Conservation (phyloP, 176 grass and related monocot species). For the Tuctoria greenei region DNA sequence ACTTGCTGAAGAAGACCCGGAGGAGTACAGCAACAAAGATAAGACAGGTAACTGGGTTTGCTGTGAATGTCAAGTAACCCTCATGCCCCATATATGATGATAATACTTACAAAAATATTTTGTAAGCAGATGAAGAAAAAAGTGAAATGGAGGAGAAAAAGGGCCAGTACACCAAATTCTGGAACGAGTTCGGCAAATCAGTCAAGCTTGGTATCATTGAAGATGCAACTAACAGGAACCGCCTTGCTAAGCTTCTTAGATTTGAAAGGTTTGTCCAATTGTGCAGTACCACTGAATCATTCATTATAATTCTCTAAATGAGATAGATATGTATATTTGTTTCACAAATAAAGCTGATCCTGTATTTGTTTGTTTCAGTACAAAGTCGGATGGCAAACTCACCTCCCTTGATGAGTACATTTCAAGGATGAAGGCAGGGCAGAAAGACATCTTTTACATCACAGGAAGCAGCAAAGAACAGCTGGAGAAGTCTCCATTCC, state of each 20-base stretch:
- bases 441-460: slow-evolving; percentile 96
- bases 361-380: slow-evolving; percentile 50
- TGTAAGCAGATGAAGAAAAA: slow-evolving; percentile 64
- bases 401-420: slow-evolving; percentile 97
- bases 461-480: slow-evolving; percentile 95
- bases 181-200: slow-evolving; percentile 99
- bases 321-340: no score
- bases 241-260: slow-evolving; percentile 91
- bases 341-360: slow-evolving; percentile 17
- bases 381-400: slow-evolving; percentile 97
- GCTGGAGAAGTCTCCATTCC: slow-evolving; percentile 96
- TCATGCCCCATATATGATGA: background rate
- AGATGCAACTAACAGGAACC: slow-evolving; percentile 97
- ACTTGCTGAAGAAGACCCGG: slow-evolving; percentile 86
- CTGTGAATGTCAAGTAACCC: background rate
- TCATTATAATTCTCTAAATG: background rate
- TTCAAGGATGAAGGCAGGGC: slow-evolving; percentile 92
- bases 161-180: slow-evolving; percentile 89
- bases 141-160: slow-evolving; percentile 77
- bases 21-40: slow-evolving; percentile 90
- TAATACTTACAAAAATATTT: slow-evolving; percentile 18
- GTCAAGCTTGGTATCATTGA: slow-evolving; percentile 97
- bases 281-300: background rate
- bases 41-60: slow-evolving; percentile 64
- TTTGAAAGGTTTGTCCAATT: slow-evolving; percentile 72